Evolutionary conservation across 257 asterid species (phyloP), one percentile per base, ranked within the genome.

Genomic region (Solanum commersonii): DNA sequence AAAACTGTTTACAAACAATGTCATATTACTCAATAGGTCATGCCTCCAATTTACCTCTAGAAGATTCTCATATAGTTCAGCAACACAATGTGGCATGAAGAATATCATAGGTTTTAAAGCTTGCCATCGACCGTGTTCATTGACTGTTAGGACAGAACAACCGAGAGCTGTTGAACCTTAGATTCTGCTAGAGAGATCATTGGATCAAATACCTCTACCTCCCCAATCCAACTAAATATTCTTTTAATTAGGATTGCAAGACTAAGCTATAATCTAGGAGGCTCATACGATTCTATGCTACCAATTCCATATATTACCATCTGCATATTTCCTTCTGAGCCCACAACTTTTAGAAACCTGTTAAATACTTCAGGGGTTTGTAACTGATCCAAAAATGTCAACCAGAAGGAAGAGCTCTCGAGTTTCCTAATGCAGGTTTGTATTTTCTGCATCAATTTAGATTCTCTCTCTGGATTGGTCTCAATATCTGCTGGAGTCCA

Each of bases 241-340:
- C 93, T 91, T 92, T 93, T 96, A 93, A 97, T 90, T 93, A 94
- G 76, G 88, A 97, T 70, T 70, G 96, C 98, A 27, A 93, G 91
- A 87, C 96, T 87, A 37, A 97, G 97, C 87, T 96, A 98, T 90
- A 93, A 83, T 63, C 98, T 83, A 25, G 98, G 98, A 78, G 94
- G 88, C 33, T 95, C 98, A 68, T 73, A 94, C 23, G 95, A 93
- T 72, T 94, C 97, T 15, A 97, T 94, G 91, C 98, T 97, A 16
- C 98, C 98, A 76, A 97, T 94, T 18, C 99, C 98, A 67, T 95
- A 96, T 9, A 97, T 91, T 4, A 97, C 99, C 95, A 97, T 93
- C 88, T 56, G 88, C 95, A 95, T 89, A 88, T 91, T 91, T 34
- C 91, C 73, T 86, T 94, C 96, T 0, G 94, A 56, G 46, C 93